Evolutionary conservation across 2,329 filamentous ascomycete genomes (phyloP), one percentile per base, ranked within the genome.

Genomic region (Colletotrichum ledebouriae): DNA sequence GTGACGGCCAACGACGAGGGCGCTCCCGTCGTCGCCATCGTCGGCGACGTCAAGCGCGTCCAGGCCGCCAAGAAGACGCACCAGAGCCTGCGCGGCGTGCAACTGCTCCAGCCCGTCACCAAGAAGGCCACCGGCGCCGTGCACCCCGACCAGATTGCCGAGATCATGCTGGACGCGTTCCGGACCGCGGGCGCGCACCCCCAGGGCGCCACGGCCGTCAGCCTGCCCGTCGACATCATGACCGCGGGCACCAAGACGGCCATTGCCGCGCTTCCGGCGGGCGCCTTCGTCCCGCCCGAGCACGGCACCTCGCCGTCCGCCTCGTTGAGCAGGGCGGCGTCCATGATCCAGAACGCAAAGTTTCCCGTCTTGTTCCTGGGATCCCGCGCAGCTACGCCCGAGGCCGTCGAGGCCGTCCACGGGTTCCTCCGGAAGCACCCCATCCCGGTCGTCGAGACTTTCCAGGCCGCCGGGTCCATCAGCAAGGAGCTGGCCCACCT

Each of bases 361-460:
- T 75, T 78, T 52, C 83, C 83, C 1, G 81, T 84, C 1, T 73
- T 85, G 2, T 83, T 83, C 71, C 77, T 85, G 2, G 83, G 83
- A 3, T 79, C 81, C 72, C 73, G 83, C 53, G 80, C 82, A 4
- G 79, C 80, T 6, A 79, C 78, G 56, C 73, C 76, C 9, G 73
- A 76, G 11, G 80, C 83, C 5, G 81, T 84, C 3, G 73, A 71
- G 1, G 79, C 79, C 1, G 79, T 84, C 10, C 81, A 81, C 10
- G 73, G 76, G 0, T 79, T 84, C 56, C 76, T 84, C 9, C 72
- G 73, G 7, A 79, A 78, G 53, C 77, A 79, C 69, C 80, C 80
- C 1, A 77, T 84, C 7, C 81, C 82, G 1, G 81, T 84, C 2
- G 77, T 85, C n/a, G 83, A 85, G 73, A 85, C 83, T 0, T 85